Evolutionary conservation across 345 rosid species (phyloP), one percentile per base, ranked within the genome.

Genomic region (Linum usitatissimum): DNA sequence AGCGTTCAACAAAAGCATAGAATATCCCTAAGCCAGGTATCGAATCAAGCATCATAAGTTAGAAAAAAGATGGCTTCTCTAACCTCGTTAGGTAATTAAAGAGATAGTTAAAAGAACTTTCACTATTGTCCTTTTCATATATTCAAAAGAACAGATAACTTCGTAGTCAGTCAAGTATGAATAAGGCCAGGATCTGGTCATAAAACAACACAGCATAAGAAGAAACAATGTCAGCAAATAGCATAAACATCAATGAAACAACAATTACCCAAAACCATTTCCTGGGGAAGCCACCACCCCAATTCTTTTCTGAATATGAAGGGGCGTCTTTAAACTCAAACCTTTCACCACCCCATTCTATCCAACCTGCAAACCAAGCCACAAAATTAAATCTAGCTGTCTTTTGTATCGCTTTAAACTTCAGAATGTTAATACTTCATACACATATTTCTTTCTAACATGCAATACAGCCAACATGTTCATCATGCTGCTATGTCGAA

Each of bases 221-320:
- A 12, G 10, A n/a, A n/a, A 40, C 48, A 12, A 40, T 7, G 17
- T 45, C 51, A 6, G 17, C 13, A 10, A 13, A 45, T 45, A 45
- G 13, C 15, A 45, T 7, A 45, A 12, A 10, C 51, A 58, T 39
- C 63, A 64, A 62, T 53, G 51, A 45, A 45, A 45, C 59, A 65
- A 64, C 14, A 61, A 65, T 73, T 81, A 92, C 98, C 98, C 98
- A 92, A 77, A 89, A 92, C 98, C 98, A 92, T 75, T 85, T 92
- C 72, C 93, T 85, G 58, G 96, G 98, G 77, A 92, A 92, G 68
- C 80, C 95, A 70, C 85, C 95, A 73, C 98, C 96, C 98, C 98
- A 92, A 66, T 92, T 89, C 83, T 92, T 92, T 68, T 92, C 98
- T 9, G 96, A 89, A 66, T 92, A 92, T 13, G 98, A 92, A 73